Conservation (phyloP, 192 early-diverging fungal species). For the Backusella mclennaniae region DNA sequence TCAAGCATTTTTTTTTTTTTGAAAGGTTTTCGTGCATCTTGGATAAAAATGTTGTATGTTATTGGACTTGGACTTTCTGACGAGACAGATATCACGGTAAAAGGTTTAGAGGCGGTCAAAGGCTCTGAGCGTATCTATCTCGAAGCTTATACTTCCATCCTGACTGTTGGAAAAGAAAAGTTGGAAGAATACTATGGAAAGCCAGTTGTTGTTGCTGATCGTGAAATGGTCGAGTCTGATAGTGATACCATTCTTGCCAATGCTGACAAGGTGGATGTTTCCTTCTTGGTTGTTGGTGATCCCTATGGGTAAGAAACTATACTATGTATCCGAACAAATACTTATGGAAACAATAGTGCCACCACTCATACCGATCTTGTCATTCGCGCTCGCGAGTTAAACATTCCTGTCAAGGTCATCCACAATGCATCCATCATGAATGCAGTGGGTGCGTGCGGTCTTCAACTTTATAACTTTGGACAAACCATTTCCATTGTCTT, state of each 20-base stretch:
- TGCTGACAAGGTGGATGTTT: slow-evolving; percentile 87
- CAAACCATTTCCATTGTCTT: slow-evolving; percentile 99
- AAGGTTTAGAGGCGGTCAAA: slow-evolving; percentile 92
- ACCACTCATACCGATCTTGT: slow-evolving; percentile 98
- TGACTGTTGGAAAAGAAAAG: slow-evolving; percentile 80
- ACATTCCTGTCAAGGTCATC: slow-evolving; percentile 85
- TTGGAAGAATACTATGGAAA: slow-evolving; percentile 90
- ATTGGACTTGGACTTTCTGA: slow-evolving; percentile 80
- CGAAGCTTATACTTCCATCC: slow-evolving; percentile 94
- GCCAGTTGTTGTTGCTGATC: slow-evolving; percentile 84
- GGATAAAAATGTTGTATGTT: not conserved
- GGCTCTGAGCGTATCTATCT: slow-evolving; percentile 87
- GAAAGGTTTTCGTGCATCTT: not conserved
- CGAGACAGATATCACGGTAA: slow-evolving; percentile 95
- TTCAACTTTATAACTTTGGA: slow-evolving; percentile 98
- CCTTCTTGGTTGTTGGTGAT: slow-evolving; percentile 97
- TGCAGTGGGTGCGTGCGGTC: slow-evolving; percentile 90
- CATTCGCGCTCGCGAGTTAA: slow-evolving; percentile 84
- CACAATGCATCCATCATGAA: slow-evolving; percentile 99
- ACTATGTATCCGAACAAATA: not conserved
- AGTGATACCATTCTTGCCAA: slow-evolving; percentile 85
- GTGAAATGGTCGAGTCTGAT: slow-evolving; percentile 95
- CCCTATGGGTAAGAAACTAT: slow-evolving; percentile 70
- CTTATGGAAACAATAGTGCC: slow-evolving; percentile 48
- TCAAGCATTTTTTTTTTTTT: not conserved